phyloP scores from a whole-genome alignment of 1,139 yeast species.

The Ogataea hybrid region DNA sequence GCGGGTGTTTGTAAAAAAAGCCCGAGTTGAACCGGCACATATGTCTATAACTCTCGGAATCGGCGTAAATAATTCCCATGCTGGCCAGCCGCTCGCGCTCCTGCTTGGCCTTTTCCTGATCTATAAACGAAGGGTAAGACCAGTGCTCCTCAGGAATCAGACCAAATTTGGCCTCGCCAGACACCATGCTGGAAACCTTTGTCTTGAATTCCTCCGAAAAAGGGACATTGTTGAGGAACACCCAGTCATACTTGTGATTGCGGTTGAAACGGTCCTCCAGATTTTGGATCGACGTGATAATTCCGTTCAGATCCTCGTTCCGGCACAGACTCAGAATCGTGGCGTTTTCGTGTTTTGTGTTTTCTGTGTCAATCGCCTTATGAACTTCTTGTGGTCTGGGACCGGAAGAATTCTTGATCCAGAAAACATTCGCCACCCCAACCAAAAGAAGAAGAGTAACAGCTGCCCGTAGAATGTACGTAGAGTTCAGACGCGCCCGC shows the following conservation, averaged over 20 bases:
- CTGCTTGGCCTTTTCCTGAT: slow-evolving; percentile 33
- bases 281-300: slow-evolving; percentile 40
- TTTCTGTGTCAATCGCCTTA: not conserved
- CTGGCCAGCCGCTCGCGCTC: slow-evolving; percentile 37
- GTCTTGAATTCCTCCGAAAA: slow-evolving; percentile 46
- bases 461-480: not conserved
- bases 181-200: slow-evolving; percentile 34
- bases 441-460: not conserved
- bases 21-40: slow-evolving; percentile 58
- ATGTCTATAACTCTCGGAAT: slow-evolving; percentile 47
- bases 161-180: slow-evolving; percentile 37
- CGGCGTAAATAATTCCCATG: slow-evolving; percentile 46
- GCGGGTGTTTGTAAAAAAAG: slow-evolving; percentile 46
- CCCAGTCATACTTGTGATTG: slow-evolving; percentile 52
- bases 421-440: slow-evolving; percentile 1
- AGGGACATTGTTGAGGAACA: slow-evolving; percentile 47
- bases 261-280: slow-evolving; percentile 47
- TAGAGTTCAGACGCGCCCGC: slow-evolving; percentile 2
- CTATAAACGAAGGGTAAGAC: slow-evolving; percentile 46
- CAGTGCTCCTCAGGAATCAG: slow-evolving; percentile 41
- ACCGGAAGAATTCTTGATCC: not conserved
- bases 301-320: slow-evolving; percentile 41
- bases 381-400: not conserved
- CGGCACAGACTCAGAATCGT: slow-evolving; percentile 52
- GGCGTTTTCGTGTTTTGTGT: slow-evolving; percentile 43